A percentile compares a stretch with the other conserved stretches of the same genome.
These are phyloP conservation scores for Striga asiatica DNA, from an alignment of 257 asterid species.

Conservation along the genomic window DNA sequence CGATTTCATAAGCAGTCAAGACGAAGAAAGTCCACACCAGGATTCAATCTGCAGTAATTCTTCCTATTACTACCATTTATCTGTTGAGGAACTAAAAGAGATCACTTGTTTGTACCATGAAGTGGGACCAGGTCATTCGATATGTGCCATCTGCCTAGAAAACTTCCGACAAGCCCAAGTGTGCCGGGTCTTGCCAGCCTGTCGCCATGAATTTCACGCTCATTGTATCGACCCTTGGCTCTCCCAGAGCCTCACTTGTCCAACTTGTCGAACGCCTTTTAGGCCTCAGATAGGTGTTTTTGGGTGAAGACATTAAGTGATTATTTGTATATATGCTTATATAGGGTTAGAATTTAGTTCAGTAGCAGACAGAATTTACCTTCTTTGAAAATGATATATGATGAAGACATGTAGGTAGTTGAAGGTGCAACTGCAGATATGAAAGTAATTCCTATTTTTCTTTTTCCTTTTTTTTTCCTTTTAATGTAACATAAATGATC, in stretches of 20 bases:
- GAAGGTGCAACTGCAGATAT: neutral
- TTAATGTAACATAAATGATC: neutral
- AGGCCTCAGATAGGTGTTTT: conserved; percentile 9
- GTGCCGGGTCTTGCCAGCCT: conserved; percentile 45
- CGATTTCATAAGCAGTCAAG: conserved; percentile 27
- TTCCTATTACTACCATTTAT: conserved; percentile 17
- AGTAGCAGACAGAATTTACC: too few relatives aligned
- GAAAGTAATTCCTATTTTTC: neutral
- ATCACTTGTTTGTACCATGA: conserved; percentile 28
- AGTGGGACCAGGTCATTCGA: conserved; percentile 13
- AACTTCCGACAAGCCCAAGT: conserved; percentile 24
- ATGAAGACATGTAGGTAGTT: too few relatives aligned
- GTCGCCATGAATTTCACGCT: conserved; percentile 54
- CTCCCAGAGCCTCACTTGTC: conserved; percentile 39
- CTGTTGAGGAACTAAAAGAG: conserved; percentile 36
- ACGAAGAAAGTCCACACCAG: conserved; percentile 4
- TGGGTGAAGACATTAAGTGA: conserved; percentile 8
- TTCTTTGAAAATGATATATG: too few relatives aligned
- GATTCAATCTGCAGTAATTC: neutral
- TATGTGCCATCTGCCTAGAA: conserved; percentile 53
- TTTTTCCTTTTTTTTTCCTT: neutral
- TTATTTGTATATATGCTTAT: neutral
- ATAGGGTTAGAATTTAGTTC: neutral
- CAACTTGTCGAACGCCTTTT: conserved; percentile 40
- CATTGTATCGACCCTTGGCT: conserved; percentile 64